Conservation (phyloP, 768 basidiomycete species). For the Rhizopogon vinicolor region DNA sequence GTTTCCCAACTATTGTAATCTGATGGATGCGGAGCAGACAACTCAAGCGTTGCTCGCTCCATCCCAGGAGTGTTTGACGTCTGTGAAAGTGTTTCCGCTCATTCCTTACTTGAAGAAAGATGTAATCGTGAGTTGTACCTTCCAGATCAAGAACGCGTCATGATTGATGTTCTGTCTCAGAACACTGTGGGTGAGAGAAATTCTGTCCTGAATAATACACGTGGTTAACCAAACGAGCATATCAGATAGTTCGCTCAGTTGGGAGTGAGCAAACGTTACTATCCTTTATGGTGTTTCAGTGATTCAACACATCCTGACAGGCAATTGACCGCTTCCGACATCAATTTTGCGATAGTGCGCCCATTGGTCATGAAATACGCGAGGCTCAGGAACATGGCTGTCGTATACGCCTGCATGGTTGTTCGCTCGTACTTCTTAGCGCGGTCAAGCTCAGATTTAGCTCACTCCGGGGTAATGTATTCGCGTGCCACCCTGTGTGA, state of each 20-base stretch:
- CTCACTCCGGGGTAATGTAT: conserved; percentile 69
- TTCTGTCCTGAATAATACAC: neutral
- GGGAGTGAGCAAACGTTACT: conserved; percentile 56
- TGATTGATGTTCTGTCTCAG: conserved; percentile 22
- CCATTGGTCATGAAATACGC: conserved; percentile 80
- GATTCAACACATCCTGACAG: conserved; percentile 28
- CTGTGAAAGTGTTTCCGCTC: conserved; percentile 76
- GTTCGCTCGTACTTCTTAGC: conserved; percentile 75
- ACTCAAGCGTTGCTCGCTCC: conserved; percentile 43
- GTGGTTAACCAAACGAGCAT: conserved; percentile 3
- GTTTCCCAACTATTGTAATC: neutral
- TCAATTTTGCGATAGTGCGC: conserved; percentile 76
- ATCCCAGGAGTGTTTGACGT: conserved; percentile 50
- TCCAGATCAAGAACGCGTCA: conserved; percentile 9
- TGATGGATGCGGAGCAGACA: conserved; percentile 27
- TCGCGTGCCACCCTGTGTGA: conserved; percentile 80
- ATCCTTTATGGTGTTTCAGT: neutral
- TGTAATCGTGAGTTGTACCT: conserved; percentile 47
- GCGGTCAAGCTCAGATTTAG: conserved; percentile 65
- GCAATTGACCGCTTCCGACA: conserved; percentile 79
- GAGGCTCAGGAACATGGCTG: conserved; percentile 65
- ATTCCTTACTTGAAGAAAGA: conserved; percentile 71
- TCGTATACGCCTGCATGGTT: conserved; percentile 74
- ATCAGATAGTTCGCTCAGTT: conserved; percentile 66
- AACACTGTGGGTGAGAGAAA: conserved; percentile 22